Base-by-base conservation (phyloP, 1,284 basidiomycete species). In the Ceratobasidium papillatum region DNA sequence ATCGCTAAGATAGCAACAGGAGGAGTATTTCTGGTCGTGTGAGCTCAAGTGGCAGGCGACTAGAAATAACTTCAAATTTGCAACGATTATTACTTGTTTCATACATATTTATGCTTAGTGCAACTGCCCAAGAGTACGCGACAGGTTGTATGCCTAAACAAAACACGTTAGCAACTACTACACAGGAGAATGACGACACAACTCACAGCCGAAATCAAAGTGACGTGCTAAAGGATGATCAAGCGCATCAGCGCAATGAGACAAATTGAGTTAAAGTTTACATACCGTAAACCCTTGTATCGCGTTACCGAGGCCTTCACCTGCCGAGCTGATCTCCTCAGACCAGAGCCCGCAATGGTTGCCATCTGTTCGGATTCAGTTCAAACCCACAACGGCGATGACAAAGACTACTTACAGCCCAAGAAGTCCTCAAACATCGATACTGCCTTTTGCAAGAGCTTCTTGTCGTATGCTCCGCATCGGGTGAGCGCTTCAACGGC, bases 341-440 rank as follows among this genome's bases (percentile, higher is more conserved):
- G 90, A 92, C 81, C 93, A 95, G 49, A 97, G 83, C 0, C 91
- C 93, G 45, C 95, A 89, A 80, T 96, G 94, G 81, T 95, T 96
- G 3, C 90, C 88, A 80, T 94, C 69, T 72, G 95, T 62, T 47
- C 36, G 5, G 52, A 41, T 27, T 36, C 2, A 54, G 43, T 7
- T 61, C 30, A 47, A 32, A 22, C 22, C 45, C n/a, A 59, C 32
- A 38, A 17, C 32, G 56, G 56, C 14, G 2, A 19, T 45, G 19
- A 45, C 32, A 56, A 8, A 58, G 19, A 76, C 74, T 25, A 80
- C 87, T 58, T 75, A 92, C 93, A 72, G 41, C 69, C 69, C 52
- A 72, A 72, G n/a, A 72, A 72, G 56, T 72, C 69, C 85, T 95
- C 94, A 77, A 95, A 94, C 91, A 95, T 94, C 19, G 86, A 81